Evolutionary conservation across 257 asterid genomes (phyloP).

Genomic region (Solanum chaucha): DNA sequence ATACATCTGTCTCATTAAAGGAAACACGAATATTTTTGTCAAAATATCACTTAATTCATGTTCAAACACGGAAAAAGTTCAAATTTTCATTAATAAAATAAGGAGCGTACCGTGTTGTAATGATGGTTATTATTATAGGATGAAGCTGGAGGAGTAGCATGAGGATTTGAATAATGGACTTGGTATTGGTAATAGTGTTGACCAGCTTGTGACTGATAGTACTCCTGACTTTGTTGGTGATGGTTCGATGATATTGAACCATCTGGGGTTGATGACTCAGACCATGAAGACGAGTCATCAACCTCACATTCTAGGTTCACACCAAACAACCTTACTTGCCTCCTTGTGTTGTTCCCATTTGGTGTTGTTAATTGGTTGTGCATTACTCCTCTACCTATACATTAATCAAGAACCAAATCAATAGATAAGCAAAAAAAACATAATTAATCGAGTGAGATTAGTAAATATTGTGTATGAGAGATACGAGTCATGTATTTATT

Average conservation of each 20-base stretch:
- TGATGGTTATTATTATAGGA: slow-evolving; percentile 2
- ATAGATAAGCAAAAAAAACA: not conserved
- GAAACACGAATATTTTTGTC: slow-evolving; percentile 35
- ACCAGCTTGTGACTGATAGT: slow-evolving; percentile 10
- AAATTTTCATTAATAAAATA: not conserved
- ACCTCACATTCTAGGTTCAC: slow-evolving; percentile 71
- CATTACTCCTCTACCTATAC: not conserved
- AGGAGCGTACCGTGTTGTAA: slow-evolving; percentile 52
- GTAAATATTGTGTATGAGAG: not conserved
- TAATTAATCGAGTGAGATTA: not conserved
- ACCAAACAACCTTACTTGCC: slow-evolving; percentile 65
- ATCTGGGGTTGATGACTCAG: slow-evolving; percentile 28
- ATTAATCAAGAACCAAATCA: not conserved
- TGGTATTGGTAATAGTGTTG: slow-evolving; percentile 18
- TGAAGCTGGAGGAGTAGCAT: not conserved
- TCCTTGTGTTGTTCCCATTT: slow-evolving; percentile 46
- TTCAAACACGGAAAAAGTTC: not conserved
- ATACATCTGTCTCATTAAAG: slow-evolving; percentile 37
- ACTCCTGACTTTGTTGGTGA: not conserved
- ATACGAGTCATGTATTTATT: not conserved
- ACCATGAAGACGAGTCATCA: slow-evolving; percentile 23
- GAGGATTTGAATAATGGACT: slow-evolving; percentile 10
- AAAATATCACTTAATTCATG: not conserved
- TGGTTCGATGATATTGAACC: slow-evolving; percentile 44
- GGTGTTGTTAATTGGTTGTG: slow-evolving; percentile 5